These are phyloP conservation scores for Penicillium sp. DNA, from an alignment of 2,329 filamentous ascomycete species.

Conservation along the genomic window DNA sequence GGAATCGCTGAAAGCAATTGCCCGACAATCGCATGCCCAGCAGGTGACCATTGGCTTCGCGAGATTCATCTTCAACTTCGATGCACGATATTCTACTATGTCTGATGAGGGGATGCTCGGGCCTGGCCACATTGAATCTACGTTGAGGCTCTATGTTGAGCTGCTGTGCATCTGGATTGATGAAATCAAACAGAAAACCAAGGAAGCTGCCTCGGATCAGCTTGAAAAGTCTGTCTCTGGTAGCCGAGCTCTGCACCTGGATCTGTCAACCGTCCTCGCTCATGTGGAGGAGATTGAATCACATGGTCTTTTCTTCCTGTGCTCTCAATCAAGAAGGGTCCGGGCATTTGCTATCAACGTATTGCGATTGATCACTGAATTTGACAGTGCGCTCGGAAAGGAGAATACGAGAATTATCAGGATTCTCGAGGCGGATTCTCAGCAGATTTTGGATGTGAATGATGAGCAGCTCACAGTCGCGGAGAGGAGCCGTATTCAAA, in stretches of 20 bases:
- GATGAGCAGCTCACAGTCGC: conserved; percentile 79
- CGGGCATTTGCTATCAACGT: conserved; percentile 89
- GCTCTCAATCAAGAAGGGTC: conserved; percentile 87
- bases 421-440: conserved; percentile 84
- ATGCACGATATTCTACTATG: conserved; percentile 95
- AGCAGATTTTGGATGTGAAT: conserved; percentile 84
- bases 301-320: conserved; percentile 93
- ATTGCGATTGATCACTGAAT: conserved; percentile 83
- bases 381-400: conserved; percentile 82
- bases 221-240: conserved; percentile 60
- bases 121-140: conserved; percentile 89
- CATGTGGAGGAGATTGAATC: conserved; percentile 97
- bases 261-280: conserved; percentile 80
- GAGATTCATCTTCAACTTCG: conserved; percentile 97
- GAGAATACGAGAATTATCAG: conserved; percentile 77
- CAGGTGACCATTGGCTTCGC: conserved; percentile 96
- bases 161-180: conserved; percentile 96
- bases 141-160: conserved; percentile 85
- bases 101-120: conserved; percentile 96
- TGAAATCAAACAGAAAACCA: conserved; percentile 82
- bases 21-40: conserved; percentile 84
- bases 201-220: conserved; percentile 62
- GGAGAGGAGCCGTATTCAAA: conserved; percentile 84
- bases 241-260: conserved; percentile 69
- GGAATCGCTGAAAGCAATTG: conserved; percentile 90